Evolutionary conservation across 1,284 basidiomycete species (phyloP).

Genomic region (Tetrapyrgos nigripes): DNA sequence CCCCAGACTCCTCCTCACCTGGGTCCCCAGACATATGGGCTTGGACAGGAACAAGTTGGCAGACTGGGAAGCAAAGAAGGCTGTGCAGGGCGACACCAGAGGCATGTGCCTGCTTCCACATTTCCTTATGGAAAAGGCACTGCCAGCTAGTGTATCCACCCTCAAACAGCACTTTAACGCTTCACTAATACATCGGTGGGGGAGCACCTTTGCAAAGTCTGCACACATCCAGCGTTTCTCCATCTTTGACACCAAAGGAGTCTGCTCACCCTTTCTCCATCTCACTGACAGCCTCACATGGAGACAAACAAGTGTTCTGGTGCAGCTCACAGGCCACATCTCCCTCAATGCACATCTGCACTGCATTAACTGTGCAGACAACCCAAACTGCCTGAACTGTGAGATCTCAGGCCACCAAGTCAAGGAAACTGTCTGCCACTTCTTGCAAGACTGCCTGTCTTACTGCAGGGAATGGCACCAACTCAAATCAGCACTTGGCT

Average conservation of each 20-base stretch:
- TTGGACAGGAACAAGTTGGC: constrained; percentile 5
- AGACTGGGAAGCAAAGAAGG: constrained; percentile 27
- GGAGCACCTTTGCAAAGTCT: not conserved
- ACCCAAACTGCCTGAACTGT: constrained; percentile 24
- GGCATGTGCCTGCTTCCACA: not conserved
- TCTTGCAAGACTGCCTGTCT: constrained; percentile 20
- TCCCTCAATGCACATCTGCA: constrained; percentile 25
- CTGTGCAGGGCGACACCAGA: constrained; percentile 23
- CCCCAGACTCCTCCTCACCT: not conserved
- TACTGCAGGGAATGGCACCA: constrained; percentile 11
- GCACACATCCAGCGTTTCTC: not conserved
- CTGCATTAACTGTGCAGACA: constrained; percentile 16
- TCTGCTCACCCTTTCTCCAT: constrained; percentile 17
- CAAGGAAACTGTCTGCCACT: constrained; percentile 25
- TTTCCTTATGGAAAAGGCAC: not conserved
- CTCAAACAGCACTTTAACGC: not conserved
- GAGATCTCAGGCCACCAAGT: not conserved
- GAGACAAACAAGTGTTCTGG: constrained; percentile 25
- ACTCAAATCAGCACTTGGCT: not conserved
- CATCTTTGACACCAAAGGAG: not conserved
- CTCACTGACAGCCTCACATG: constrained; percentile 17
- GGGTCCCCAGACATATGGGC: constrained; percentile 3
- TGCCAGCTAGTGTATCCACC: not conserved
- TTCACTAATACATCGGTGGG: not conserved
- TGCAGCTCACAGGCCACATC: constrained; percentile 29